Evolutionary conservation across 1,284 basidiomycete species (phyloP), one percentile per base, ranked within the genome.

Genomic region (Ceratobasidium sp.): DNA sequence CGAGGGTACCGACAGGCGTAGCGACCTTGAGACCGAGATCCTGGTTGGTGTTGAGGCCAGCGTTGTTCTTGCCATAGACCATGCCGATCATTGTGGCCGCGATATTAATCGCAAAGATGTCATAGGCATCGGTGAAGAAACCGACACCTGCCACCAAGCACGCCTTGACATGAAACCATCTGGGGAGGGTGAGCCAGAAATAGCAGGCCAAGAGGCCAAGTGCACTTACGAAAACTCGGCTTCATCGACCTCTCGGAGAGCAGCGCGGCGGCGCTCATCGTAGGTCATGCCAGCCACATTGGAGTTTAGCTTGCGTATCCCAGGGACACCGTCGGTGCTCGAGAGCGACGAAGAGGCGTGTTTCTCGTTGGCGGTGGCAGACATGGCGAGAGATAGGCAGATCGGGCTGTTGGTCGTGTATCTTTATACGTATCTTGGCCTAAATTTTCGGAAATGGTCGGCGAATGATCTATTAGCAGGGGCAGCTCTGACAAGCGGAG

Each of bases 51-150:
- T 84, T 86, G 74, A 92, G 83, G 9, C n/a, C n/a, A n/a, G 81
- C 79, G 61, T 37, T 7, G 11, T 65, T n/a, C 7, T 22, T 5
- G 14, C 48, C 48, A 31, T 73, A 94, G 61, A 93, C 88, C 78
- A 88, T 90, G 19, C 90, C 90, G 56, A 95, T 82, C 92, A 94
- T 94, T 0, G 84, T 83, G 0, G 90, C 87, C 0, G 88, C 92
- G 58, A 94, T 90, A 79, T 89, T 93, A 83, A 95, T 85, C 76
- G 81, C 81, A 77, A 77, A 77, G 39, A 76, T 75, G 39, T 77
- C 77, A 46, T 76, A 76, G 46, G 75, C 75, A 63, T 75, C 92
- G 53, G 92, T 92, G 84, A 93, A 94, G 85, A 94, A 93, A 43
- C 92, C 92, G 13, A 90, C 89, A 77, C 92, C 91, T 1, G 92